A percentile compares a stretch with the other conserved stretches of the same genome.
Conservation (phyloP, 768 basidiomycete genomes). For the Suillus subaureus region DNA sequence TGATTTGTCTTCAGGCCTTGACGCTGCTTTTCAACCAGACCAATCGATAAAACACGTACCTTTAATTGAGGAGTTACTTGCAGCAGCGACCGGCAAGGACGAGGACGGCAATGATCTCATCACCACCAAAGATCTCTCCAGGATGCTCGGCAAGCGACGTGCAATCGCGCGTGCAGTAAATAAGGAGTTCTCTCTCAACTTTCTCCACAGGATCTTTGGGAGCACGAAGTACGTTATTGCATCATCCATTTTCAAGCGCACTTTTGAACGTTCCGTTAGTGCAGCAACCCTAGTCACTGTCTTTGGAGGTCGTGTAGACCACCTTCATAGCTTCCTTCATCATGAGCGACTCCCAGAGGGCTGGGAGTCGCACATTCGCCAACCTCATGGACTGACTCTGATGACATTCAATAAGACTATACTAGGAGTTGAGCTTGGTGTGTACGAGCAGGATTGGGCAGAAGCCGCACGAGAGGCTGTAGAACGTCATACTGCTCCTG, state of each 20-base stretch:
- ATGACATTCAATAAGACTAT: conserved; percentile 48
- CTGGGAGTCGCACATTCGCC: conserved; percentile 65
- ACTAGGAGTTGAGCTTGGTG: neutral
- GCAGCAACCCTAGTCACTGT: conserved; percentile 67
- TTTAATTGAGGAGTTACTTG: conserved; percentile 62
- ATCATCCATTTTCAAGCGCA: neutral
- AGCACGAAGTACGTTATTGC: conserved; percentile 59
- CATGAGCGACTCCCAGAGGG: conserved; percentile 73
- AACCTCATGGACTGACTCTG: conserved; percentile 62
- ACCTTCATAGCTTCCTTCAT: conserved; percentile 53
- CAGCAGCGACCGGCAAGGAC: conserved; percentile 61
- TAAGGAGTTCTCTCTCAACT: conserved; percentile 53
- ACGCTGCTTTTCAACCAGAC: conserved; percentile 45
- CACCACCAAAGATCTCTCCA: conserved; percentile 61
- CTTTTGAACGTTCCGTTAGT: conserved; percentile 34
- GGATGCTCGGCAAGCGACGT: conserved; percentile 60
- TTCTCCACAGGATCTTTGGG: conserved; percentile 65
- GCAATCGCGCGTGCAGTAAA: conserved; percentile 57
- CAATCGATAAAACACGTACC: conserved; percentile 54
- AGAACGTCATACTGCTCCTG: neutral
- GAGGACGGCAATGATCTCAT: conserved; percentile 47
- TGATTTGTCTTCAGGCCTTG: conserved; percentile 48
- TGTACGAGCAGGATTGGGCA: conserved; percentile 2
- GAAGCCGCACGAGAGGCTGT: neutral
- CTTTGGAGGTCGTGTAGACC: conserved; percentile 64